Evolutionary conservation across 2,329 filamentous ascomycete species (phyloP), one percentile per base, ranked within the genome.

Genomic region (Penicillium sclerotigenum): DNA sequence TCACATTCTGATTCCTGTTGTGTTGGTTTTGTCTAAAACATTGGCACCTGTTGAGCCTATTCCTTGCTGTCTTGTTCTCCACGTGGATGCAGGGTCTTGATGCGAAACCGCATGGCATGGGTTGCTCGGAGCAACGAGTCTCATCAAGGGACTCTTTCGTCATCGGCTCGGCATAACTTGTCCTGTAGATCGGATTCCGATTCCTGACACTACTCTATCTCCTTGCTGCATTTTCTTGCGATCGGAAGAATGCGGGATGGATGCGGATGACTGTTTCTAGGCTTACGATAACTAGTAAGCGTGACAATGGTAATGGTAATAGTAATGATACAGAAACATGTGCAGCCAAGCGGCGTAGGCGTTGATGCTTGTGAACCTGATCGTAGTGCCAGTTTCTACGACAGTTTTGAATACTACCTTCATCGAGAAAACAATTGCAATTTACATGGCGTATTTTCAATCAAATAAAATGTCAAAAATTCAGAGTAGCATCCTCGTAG

Each of bases 1-100:
- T 75, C 47, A 58, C 53, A 8, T 73, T 77, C 50, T 77, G 59
- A 53, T 41, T 42, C n/a, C 22, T 10, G 24, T 18, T 20, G 29
- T 33, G 16, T 31, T 26, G n/a, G 13, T 42, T 20, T 54, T 29
- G 28, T 16, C 29, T 22, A 40, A 36, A 18, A 36, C 40, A 16
- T 10, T 29, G 29, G 28, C 11, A 36, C 37, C 37, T 28, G 20
- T 20, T 42, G 24, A 37, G 33, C 14, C 24, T 28, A 43, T 58
- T 60, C 61, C 61, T 59, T 64, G 33, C 58, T 57, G 43, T 11
- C 31, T 31, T 34, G 20, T 49, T 42, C 37, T 57, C 57, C 63
- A 64, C 60, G 62, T 65, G 60, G 18, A 55, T 38, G 34, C 57
- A 61, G 57, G 49, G 41, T 47, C 18, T 31, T 31, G 46, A 58